Base-by-base conservation (phyloP, 345 rosid species). In the Toxicodendron radicans region DNA sequence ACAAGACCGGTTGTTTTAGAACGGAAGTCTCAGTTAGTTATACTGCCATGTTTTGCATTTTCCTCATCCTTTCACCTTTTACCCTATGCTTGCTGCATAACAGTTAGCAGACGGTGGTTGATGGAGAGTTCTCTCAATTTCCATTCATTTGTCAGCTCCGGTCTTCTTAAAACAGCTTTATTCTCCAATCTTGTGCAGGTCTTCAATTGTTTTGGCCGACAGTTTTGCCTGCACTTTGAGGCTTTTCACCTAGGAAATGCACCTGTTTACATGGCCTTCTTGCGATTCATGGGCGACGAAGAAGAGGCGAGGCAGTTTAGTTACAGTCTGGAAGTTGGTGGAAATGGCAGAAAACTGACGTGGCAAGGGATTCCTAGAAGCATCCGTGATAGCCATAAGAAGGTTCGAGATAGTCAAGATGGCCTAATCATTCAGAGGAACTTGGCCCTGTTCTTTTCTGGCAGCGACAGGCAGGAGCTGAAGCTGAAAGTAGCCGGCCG, bases 321-420 rank as follows among this genome's bases (percentile, higher is more conserved):
- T 72, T 87, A 87, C 85, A 85, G 85, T 63, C 70, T 87, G 4
- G 91, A 87, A 73, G 91, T 87, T 0, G 88, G 91, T 2, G 87
- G 87, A 30, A 81, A 77, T 64, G 86, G 87, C 23, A 72, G 91
- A 65, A 87, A 78, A 78, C 83, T 87, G 13, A 73, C 53, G 13
- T 87, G 91, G 91, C 86, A 87, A 68, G 91, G 91, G 12, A 78
- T 83, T 41, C 91, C 91, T 0, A 76, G 91, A 75, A 87, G 86
- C 71, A 85, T 87, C 20, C 83, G 88, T 0, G 91, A 87, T 66
- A 80, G 86, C 75, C 91, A 85, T 72, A 80, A 74, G 79, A 83
- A 82, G 75, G 91, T 87, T 57, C 71, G 88, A 41, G 91, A 87
- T 41, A 85, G 87, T 71, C 91, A 80, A 58, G 91, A 87, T 45